A percentile compares a stretch with the other conserved stretches of the same genome.
These are phyloP conservation scores for Clausena lansium DNA, from an alignment of 345 rosid species.

Conservation along the genomic window DNA sequence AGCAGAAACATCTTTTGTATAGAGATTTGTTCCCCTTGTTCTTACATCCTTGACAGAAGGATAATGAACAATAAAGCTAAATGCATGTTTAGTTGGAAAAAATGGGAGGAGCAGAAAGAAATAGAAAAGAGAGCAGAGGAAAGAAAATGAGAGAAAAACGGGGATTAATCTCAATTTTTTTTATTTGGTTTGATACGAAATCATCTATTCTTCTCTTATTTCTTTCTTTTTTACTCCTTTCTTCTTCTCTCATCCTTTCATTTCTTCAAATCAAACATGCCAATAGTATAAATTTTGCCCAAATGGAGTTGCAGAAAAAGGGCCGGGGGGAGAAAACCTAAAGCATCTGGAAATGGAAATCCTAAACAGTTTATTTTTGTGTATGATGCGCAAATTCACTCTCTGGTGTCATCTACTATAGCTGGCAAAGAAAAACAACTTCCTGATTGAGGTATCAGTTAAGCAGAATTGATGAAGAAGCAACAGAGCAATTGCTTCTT, in stretches of 20 bases:
- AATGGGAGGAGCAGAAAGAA: too few relatives aligned
- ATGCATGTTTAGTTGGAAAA: too few relatives aligned
- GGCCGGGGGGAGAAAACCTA: too few relatives aligned
- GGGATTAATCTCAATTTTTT: too few relatives aligned
- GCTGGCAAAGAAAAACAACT: background rate
- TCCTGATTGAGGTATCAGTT: background rate
- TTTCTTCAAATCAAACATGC: too few relatives aligned
- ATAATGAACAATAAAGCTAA: background rate
- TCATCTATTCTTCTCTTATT: too few relatives aligned
- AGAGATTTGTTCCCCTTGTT: background rate
- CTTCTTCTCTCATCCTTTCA: too few relatives aligned
- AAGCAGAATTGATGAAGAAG: constrained; percentile 19
- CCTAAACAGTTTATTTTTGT: background rate
- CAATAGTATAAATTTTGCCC: background rate
- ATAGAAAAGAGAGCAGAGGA: too few relatives aligned
- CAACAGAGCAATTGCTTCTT: constrained; percentile 37
- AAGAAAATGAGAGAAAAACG: too few relatives aligned
- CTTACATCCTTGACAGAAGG: background rate
- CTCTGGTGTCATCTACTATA: background rate
- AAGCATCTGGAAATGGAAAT: background rate
- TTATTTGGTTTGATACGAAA: too few relatives aligned
- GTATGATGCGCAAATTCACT: background rate
- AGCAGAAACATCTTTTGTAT: background rate
- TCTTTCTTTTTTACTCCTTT: too few relatives aligned
- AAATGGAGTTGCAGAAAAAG: background rate